Evolutionary conservation across 2,329 filamentous ascomycete species (phyloP), one percentile per base, ranked within the genome.

Genomic region (Epichloe typhina): DNA sequence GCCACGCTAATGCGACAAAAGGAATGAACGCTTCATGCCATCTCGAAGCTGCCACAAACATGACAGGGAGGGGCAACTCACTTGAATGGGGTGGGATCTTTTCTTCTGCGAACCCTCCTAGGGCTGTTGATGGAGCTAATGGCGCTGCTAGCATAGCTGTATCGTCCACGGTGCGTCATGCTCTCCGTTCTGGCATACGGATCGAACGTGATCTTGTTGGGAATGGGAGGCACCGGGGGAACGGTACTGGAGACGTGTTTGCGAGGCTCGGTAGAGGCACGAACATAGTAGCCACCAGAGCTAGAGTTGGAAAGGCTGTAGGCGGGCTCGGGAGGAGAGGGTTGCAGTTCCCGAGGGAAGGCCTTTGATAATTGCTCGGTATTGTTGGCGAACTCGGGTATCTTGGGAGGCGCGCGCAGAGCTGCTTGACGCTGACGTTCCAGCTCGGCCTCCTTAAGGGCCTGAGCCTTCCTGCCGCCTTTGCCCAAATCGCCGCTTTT

Each of bases 71-170:
- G n/a, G 37, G 35, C n/a, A 31, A 79, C 89, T 79, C 74, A 97
- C 91, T 98, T 98, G 79, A 97, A 95, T 1, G 93, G 89, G 11
- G 91, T 96, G 8, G 93, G 93, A 64, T 98, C 93, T 75, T 95
- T 97, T 72, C 93, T 84, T 73, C 91, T 85, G 61, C 93, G 83
- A 58, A 97, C 84, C 64, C 90, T 83, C 58, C 93, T 83, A 56
- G 93, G 91, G 67, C 86, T 95, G 72, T 95, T 95, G 71, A 95
- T 82, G 53, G 88, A 86, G 73, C 88, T 95, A 58, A 91, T 80
- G 50, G 87, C 85, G 68, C 86, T 94, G 71, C 87, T 95, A 52
- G 91, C 89, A 70, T 96, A 97, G 72, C 90, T 96, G 71, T 95
- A 95, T 57, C 93, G 86, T 54, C 91, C 89, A 59, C 93, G 88